These are phyloP conservation scores for Trichoderma polysporum DNA, from an alignment of 2,329 filamentous ascomycete genomes.

Conservation along the genomic window DNA sequence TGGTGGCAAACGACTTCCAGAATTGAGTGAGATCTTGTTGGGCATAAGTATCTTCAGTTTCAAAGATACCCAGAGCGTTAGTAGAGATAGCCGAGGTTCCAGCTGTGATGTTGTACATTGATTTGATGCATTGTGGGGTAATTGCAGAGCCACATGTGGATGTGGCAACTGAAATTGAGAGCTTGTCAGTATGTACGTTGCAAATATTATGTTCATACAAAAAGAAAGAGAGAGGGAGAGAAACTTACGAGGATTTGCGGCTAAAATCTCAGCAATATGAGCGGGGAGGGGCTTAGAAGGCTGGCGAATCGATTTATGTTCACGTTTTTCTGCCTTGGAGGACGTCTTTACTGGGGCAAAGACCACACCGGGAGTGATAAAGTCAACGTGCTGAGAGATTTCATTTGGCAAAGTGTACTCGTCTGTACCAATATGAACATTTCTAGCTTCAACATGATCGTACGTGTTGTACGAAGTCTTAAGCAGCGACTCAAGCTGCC, in stretches of 20 bases:
- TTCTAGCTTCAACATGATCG: constrained; percentile 37
- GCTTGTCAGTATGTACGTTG: background rate
- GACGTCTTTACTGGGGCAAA: constrained; percentile 5
- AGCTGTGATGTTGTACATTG: constrained; percentile 47
- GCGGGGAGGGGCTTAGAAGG: background rate
- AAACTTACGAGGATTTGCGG: constrained; percentile 7
- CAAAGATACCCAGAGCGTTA: constrained; percentile 54
- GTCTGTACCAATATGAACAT: constrained; percentile 42
- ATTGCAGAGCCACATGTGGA: constrained; percentile 51
- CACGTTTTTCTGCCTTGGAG: background rate
- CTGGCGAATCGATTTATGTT: background rate
- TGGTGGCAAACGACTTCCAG: constrained; percentile 44
- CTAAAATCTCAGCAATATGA: background rate
- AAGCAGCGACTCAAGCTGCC: constrained; percentile 53
- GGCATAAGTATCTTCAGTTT: constrained; percentile 53
- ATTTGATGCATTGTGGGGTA: constrained; percentile 55
- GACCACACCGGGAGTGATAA: constrained; percentile 41
- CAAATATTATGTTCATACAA: background rate
- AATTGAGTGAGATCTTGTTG: constrained; percentile 50
- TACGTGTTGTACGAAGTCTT: constrained; percentile 54
- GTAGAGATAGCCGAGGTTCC: constrained; percentile 36
- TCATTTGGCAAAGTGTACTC: constrained; percentile 42
- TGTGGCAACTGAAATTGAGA: background rate
- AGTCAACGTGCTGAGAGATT: constrained; percentile 40
- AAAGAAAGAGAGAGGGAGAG: background rate